Conservation (phyloP, 1,284 basidiomycete genomes). For the Cystobasidium pallidum region DNA sequence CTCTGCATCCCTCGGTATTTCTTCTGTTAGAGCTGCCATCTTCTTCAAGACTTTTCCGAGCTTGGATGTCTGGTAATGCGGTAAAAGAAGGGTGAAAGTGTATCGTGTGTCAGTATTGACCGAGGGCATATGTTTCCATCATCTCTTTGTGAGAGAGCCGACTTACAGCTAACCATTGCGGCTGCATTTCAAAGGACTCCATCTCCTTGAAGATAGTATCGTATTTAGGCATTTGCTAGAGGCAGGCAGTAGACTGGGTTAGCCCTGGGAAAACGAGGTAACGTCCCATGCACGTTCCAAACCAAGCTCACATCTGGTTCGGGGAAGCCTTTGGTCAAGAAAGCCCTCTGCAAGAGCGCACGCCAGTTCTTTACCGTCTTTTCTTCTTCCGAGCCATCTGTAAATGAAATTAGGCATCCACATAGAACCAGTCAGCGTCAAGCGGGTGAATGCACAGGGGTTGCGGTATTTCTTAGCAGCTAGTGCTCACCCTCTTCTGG, state of each 20-base stretch:
- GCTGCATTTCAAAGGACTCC: constrained; percentile 82
- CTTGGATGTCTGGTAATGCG: constrained; percentile 73
- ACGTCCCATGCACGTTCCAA: no score
- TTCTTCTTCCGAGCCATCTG: constrained; percentile 41
- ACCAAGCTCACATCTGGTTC: constrained; percentile 53
- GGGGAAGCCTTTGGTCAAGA: constrained; percentile 66
- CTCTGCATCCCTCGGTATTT: constrained; percentile 81
- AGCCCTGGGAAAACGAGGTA: no score
- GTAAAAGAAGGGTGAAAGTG: background rate
- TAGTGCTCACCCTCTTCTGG: constrained; percentile 6
- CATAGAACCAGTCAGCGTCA: no score
- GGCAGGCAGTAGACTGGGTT: no score
- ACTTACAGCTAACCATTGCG: constrained; percentile 76
- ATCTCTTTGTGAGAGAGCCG: background rate
- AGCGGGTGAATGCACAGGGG: no score
- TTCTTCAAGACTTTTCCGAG: constrained; percentile 98
- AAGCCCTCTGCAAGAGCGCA: constrained; percentile 85
- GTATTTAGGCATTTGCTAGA: constrained; percentile 60
- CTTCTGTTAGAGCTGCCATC: constrained; percentile 70
- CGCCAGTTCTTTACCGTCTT: constrained; percentile 75
- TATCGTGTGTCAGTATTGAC: background rate
- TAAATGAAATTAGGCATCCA: background rate
- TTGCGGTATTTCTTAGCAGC: no score
- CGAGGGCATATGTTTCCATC: no score
- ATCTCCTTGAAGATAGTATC: constrained; percentile 78